Evolutionary conservation across 108 stramenopile species (phyloP).

Genomic region (Conticribra weissflogii): DNA sequence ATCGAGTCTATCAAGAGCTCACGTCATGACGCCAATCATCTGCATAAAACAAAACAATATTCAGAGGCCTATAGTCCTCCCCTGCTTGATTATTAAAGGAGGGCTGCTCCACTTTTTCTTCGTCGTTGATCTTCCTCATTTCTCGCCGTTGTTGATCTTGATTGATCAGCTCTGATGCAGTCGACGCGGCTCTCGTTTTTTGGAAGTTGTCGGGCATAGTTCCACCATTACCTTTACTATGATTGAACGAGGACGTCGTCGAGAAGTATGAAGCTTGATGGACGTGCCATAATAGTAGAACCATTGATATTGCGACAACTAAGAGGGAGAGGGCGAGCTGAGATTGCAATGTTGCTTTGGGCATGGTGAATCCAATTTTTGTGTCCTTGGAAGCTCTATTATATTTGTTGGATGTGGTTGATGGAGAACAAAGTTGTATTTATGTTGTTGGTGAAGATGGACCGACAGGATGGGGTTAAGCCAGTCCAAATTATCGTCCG

Average conservation of each 20-base stretch:
- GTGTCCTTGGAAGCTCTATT: too few species aligned
- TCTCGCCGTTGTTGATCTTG: too few species aligned
- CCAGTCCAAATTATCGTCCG: too few species aligned
- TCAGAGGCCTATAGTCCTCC: slow-evolving; percentile 41
- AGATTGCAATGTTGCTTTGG: neutral
- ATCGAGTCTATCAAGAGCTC: neutral
- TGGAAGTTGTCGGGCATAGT: neutral
- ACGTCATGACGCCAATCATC: slow-evolving; percentile 62
- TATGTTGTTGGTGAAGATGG: too few species aligned
- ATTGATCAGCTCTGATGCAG: too few species aligned
- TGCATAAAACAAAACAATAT: slow-evolving; percentile 52
- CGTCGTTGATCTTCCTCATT: neutral
- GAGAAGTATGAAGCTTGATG: slow-evolving; percentile 1
- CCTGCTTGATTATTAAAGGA: slow-evolving; percentile 18
- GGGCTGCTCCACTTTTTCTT: neutral
- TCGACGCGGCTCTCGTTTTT: neutral
- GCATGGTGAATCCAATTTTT: neutral
- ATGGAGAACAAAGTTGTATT: too few species aligned
- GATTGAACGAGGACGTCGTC: neutral
- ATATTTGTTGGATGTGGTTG: too few species aligned
- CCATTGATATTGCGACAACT: neutral
- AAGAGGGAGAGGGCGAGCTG: neutral
- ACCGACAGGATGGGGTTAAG: too few species aligned
- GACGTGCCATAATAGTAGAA: neutral
- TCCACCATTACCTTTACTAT: neutral